Base-by-base conservation (phyloP, 164 flowering plant species). In the Piper longum region DNA sequence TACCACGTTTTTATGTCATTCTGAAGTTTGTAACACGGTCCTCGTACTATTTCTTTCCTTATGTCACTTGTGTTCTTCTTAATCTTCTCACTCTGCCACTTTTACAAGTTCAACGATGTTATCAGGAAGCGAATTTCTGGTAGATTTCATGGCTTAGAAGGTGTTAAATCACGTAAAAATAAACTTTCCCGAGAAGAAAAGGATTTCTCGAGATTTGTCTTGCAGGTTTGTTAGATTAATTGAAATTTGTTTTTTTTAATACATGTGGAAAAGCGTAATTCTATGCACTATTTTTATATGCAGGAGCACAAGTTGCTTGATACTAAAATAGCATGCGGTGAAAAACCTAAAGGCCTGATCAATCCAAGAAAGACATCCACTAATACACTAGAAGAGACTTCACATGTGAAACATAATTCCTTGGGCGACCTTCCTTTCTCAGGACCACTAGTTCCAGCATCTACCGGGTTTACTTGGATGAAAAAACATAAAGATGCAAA, bases 391-490 rank as follows among this genome's bases (percentile, higher is more conserved):
- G 83, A 83, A 65, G 89, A 86, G 64, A 70, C 71, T 70, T 78
- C 73, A 61, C 91, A 86, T 63, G 69, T 66, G 40, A 89, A 87
- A 73, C 76, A 86, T 72, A 81, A 90, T 62, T 93, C 99, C 51
- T 86, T 82, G 71, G 96, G 86, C 7, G 97, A 93, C 67, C 63
- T 85, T 65, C 84, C 91, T 14, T 88, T 76, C 65, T 83, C 97
- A 45, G 99, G 97, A 8, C 97, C 97, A 3, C 64, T 93, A 66
- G 83, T 26, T 26, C 36, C 36, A 26, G 36, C 81, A 41, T 87
- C 97, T 64, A 86, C 88, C 73, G 92, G 96, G n/a, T 93, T 93
- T 78, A 87, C 95, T 51, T 88, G 98, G 98, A 96, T 88, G 4
- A 88, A 75, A 73, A 82, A 81, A 67, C 77, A 85, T 68, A 78